Evolutionary conservation across 805 yeast genomes (phyloP).

Genomic region (Ascoidea asiatica): DNA sequence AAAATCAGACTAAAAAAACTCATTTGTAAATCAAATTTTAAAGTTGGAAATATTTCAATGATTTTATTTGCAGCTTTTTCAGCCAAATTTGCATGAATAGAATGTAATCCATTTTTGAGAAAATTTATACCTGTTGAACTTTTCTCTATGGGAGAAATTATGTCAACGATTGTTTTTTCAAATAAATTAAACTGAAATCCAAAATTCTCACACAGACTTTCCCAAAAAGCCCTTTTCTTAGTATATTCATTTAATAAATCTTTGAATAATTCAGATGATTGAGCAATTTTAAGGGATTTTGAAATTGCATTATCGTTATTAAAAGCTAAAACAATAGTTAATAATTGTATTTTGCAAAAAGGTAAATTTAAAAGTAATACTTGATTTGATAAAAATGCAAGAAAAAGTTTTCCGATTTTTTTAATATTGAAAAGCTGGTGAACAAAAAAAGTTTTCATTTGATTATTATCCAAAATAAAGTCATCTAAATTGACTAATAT

Average conservation of each 20-base stretch:
- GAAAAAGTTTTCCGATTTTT: conserved; percentile 40
- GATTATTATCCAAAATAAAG: conserved; percentile 35
- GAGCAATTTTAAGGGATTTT: conserved; percentile 11
- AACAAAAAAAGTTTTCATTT: conserved; percentile 24
- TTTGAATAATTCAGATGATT: conserved; percentile 32
- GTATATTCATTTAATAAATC: conserved; percentile 32
- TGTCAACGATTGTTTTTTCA: conserved; percentile 42
- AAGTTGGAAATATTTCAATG: conserved; percentile 35
- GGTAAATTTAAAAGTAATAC: conserved; percentile 39
- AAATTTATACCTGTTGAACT: conserved; percentile 44
- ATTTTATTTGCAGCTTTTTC: conserved; percentile 38
- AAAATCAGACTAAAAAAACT: conserved; percentile 46
- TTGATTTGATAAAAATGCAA: conserved; percentile 61
- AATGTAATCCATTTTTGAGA: conserved; percentile 37
- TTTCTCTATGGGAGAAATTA: conserved; percentile 52
- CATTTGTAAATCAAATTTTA: conserved; percentile 46
- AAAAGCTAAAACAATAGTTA: conserved; percentile 30
- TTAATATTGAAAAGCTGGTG: conserved; percentile 26
- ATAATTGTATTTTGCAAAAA: conserved; percentile 37
- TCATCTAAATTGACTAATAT: conserved; percentile 26
- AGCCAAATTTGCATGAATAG: conserved; percentile 28
- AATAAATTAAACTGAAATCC: conserved; percentile 38
- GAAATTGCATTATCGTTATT: conserved; percentile 26
- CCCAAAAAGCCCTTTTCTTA: conserved; percentile 31
- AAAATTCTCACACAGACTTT: conserved; percentile 26